Percentiles rank a stretch among this genome's conserved stretches.
phyloP scores from a whole-genome alignment of 768 basidiomycete genomes.

The Boletus rubroflammeus region DNA sequence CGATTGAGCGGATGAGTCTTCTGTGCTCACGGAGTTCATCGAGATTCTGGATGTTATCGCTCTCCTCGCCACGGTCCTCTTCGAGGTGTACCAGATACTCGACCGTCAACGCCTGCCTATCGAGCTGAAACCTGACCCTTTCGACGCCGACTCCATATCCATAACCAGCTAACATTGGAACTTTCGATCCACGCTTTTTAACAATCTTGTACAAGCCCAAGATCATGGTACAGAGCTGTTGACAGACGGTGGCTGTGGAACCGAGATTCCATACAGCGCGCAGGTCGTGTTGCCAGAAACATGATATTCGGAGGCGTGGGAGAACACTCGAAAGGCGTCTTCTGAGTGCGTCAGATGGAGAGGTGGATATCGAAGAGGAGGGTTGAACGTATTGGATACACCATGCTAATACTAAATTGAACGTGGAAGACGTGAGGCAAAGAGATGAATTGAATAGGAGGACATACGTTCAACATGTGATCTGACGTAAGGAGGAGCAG shows the following conservation, averaged over 20 bases:
- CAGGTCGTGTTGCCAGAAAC: conserved; percentile 95
- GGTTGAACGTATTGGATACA: conserved; percentile 71
- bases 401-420: conserved; percentile 78
- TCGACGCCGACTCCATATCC: conserved; percentile 82
- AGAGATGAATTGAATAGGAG: conserved; percentile 3
- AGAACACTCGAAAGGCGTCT: conserved; percentile 23
- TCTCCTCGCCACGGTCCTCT: conserved; percentile 35
- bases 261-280: conserved; percentile 83
- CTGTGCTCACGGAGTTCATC: conserved; percentile 70
- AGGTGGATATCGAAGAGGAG: conserved; percentile 31
- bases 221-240: conserved; percentile 84
- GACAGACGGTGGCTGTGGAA: conserved; percentile 57
- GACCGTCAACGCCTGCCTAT: conserved; percentile 76
- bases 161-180: conserved; percentile 73
- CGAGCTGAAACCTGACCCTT: conserved; percentile 72
- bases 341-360: conserved; percentile 37
- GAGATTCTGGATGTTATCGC: conserved; percentile 39
- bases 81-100: conserved; percentile 83
- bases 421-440: conserved; percentile 4
- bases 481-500: conserved; percentile 88
- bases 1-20: conserved; percentile 70
- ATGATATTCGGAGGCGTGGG: conserved; percentile 70
- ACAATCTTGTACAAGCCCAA: conserved; percentile 81
- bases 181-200: conserved; percentile 64
- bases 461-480: conserved; percentile 74